Evolutionary conservation across 1,284 basidiomycete genomes (phyloP), one percentile per base, ranked within the genome.

Genomic region (Ceratobasidium papillatum): DNA sequence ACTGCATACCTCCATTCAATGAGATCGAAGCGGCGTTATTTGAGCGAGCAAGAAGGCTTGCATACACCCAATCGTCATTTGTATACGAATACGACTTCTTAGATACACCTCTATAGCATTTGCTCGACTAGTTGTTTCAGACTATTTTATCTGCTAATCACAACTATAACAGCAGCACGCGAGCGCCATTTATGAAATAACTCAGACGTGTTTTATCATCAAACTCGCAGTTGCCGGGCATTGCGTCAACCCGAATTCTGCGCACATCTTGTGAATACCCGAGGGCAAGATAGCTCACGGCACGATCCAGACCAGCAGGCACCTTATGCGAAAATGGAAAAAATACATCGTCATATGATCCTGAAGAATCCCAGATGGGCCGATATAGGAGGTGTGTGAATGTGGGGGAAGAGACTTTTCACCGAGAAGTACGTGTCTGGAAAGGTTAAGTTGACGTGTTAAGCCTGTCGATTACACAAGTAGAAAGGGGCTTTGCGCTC

Each of bases 371-470:
- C 49, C 22, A 58, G 66, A 69, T 58, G n/a, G 32, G 36, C 64
- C 64, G 64, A 66, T 66, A 66, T 66, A 54, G 64, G 5, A 66
- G 12, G n/a, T 38, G 11, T 19, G 62, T 25, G 49, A 65, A 65
- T 17, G 49, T 45, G 38, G 69, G 58, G 58, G 45, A 34, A 41
- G 38, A 49, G 43, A 49, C 43, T 62, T 61, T 72, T 71, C 62
- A 32, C 56, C 66, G 49, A 56, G 54, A 56, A 71, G 66, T 58
- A 27, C 3, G 17, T 52, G 56, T 25, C 49, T 45, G 69, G 62
- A 61, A 72, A 72, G 69, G 41, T 32, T 72, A 72, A 72, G 56
- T 71, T 56, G 25, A 43, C 22, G n/a, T 22, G 56, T n/a, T 27
- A 43, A 12, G n/a, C 19, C 8, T 3, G 36, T 22, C 12, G 11